Base-by-base conservation (phyloP, 2,329 filamentous ascomycete species). In the Exophiala sp. region DNA sequence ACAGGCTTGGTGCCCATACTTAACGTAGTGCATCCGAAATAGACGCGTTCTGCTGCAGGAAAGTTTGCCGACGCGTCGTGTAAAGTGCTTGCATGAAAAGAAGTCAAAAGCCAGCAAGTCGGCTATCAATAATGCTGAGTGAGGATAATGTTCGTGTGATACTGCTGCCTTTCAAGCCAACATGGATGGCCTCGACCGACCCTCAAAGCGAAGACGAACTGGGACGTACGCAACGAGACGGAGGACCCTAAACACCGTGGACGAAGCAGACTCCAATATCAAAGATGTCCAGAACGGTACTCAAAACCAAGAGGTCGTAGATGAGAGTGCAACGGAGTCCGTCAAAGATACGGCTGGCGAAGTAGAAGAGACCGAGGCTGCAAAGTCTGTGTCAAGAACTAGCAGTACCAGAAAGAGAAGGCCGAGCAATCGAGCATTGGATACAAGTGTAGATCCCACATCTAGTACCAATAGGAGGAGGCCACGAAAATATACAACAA, bases 161-260 rank as follows among this genome's bases (percentile, higher is more conserved):
- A 29, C 7, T 29, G 7, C 24, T 29, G 24, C 5, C 24, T 29
- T 8, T 29, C 7, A 5, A 8, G 24, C 24, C 24, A 5, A 14
- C 18, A 56, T 59, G 50, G 47, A 43, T 11, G 47, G 52, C 32
- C 58, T 58, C 36, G 55, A 61, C 20, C 58, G 56, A 32, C 36
- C 51, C 12, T 51, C 60, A 5, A 63, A 63, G 55, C 60, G 62
- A n/a, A 42, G 54, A 47, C 48, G 58, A 38, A 61, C 55, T 8
- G 55, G 48, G n/a, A 59, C 58, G n/a, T 61, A 62, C 46, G 52
- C 51, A 5, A 48, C 53, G 5, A 52, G 52, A 49, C 50, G 56
- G 24, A 61, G 54, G 36, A 61, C 48, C 2, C 24, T 61, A 32
- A 41, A 36, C 34, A 50, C 52, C 38, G 10, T 14, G 12, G 18